Base-by-base conservation (phyloP, 2,329 filamentous ascomycete genomes). In the Ophiostoma australiae region DNA sequence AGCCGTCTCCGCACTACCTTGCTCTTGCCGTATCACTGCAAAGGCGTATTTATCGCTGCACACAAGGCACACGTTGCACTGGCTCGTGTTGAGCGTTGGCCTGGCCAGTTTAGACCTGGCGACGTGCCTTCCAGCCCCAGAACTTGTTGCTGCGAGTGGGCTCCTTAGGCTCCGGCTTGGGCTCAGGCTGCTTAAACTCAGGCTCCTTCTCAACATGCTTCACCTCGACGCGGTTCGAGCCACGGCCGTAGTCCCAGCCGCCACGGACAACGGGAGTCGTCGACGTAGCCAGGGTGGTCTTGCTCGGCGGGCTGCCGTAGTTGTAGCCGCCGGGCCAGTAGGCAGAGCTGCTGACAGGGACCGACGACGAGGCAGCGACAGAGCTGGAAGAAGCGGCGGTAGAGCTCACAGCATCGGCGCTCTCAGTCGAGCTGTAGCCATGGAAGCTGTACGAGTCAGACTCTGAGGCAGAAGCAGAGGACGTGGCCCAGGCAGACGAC, bases 291-390 rank as follows among this genome's bases (percentile, higher is more conserved):
- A 67, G 66, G 3, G 70, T 69, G 41, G 66, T 67, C 35, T 39
- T 39, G 33, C 65, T n/a, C 3, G 71, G 11, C 5, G 67, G 70
- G 11, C 33, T 23, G 33, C 69, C 70, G 33, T 73, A 73, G 48
- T 23, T 72, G 67, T 74, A 74, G 27, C 71, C 73, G 35, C 73
- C 73, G 2, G 72, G 68, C 72, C 72, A 74, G 17, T 41, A 65
- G 13, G 65, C 70, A 63, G 63, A 68, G 65, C 37, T 58, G 52
- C 39, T 41, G 11, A 44, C 35, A 41, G 68, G 55, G 35, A 13
- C 68, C 41, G 68, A 61, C 52, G 52, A 63, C 4, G 68, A 63
- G 6, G 33, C 65, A 33, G 48, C 41, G 23, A 7, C 23, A 70
- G 44, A 70, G n/a, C 63, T 35, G 11, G 44, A 70, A 8, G 63